These are phyloP conservation scores for Penicillium psychrosexuale DNA, from an alignment of 2,329 filamentous ascomycete genomes.

Conservation along the genomic window DNA sequence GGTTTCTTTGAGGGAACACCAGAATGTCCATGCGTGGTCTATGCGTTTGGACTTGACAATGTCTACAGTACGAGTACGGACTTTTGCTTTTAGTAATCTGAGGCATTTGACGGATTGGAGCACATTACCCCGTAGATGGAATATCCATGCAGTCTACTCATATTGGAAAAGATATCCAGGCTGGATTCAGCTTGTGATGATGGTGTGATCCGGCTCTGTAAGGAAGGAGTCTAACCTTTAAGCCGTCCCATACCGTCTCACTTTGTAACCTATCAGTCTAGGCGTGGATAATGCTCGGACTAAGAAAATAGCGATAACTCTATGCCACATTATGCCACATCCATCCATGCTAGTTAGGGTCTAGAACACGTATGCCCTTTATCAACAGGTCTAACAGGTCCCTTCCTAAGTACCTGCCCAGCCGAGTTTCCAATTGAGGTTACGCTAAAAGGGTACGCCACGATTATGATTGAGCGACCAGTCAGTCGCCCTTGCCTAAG, in stretches of 20 bases:
- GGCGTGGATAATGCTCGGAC: background rate
- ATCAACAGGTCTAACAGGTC: background rate
- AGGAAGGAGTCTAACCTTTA: constrained; percentile 2
- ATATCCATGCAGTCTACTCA: background rate
- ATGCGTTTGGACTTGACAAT: background rate
- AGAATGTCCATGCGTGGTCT: background rate
- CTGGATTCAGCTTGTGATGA: constrained; percentile 15
- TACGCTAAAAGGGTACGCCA: constrained; percentile 17
- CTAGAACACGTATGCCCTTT: background rate
- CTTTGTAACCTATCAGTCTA: background rate
- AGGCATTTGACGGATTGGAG: background rate
- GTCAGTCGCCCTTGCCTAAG: constrained; percentile 6
- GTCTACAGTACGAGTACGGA: background rate
- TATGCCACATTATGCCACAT: background rate
- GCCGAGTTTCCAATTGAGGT: constrained; percentile 20
- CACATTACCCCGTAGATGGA: background rate
- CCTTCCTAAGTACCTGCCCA: constrained; percentile 7
- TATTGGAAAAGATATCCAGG: background rate
- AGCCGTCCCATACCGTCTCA: background rate
- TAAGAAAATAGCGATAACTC: background rate
- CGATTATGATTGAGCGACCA: constrained; percentile 19
- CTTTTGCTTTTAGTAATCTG: background rate
- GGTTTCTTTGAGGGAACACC: background rate
- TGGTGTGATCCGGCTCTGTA: constrained; percentile 16
- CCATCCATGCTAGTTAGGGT: background rate